Evolutionary conservation across 176 grass and related monocot species (phyloP), one percentile per base, ranked within the genome.

Genomic region (Cocos nucifera): DNA sequence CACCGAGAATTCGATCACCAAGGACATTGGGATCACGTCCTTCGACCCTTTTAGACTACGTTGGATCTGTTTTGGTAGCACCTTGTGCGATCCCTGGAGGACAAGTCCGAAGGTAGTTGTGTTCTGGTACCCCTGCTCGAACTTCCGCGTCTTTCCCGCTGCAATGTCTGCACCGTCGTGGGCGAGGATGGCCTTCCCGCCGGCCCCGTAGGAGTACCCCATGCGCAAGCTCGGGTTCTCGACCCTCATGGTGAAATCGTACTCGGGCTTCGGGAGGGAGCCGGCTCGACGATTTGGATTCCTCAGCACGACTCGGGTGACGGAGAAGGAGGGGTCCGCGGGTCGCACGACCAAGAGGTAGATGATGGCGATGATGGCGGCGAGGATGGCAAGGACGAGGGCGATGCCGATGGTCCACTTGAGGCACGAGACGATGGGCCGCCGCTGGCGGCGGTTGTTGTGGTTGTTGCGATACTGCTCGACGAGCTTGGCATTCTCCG

Each of bases 401-500:
- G 67, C 15, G 1, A 57, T 16, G 32, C 17, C 35, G 35, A 86
- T 49, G 59, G 77, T 65, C 69, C 80, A 67, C 19, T 19, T 58
- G 9, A 77, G 49, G 57, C 63, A 79, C 4, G 49, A 2, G 20
- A 68, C 30, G 70, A 74, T 64, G 19, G 73, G 49, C 54, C 3
- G 16, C 15, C 60, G 49, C 0, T 56, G 4, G 15, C 19, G 17
- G 51, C 71, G 54, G 23, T 49, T 29, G 7, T 22, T 25, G 0
- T 15, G 56, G 49, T 70, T 71, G 25, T 63, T 50, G 3, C 79
- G 82, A 60, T 95, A 95, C 15, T 77, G 76, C 64, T 95, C 86
- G 44, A 70, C 82, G 66, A 89, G 64, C 54, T 61, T 68, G 0
- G 90, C 90, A 75, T 95, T 95, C 79, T 95, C 86, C 8, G 90